phyloP scores from a whole-genome alignment of 306 rosid genomes.

The Vigna nakashimae region DNA sequence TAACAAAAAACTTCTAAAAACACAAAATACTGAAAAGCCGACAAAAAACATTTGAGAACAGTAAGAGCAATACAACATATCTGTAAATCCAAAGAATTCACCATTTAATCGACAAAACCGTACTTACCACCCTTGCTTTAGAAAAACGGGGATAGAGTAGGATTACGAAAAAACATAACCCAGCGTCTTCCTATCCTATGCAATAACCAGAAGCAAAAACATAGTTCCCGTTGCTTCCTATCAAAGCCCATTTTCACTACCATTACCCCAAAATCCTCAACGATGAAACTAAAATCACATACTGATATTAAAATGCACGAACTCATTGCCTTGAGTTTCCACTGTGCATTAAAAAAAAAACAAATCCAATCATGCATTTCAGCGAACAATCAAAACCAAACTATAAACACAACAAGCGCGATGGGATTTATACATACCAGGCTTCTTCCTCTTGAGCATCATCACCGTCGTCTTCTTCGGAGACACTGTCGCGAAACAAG shows the following conservation, averaged over 20 bases:
- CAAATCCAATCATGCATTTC: conserved; percentile 41
- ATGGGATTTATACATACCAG: conserved; percentile 64
- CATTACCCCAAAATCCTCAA: conserved; percentile 33
- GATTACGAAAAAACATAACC: background rate
- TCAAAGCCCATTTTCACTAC: background rate
- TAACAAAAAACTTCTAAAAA: background rate
- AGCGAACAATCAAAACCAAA: conserved; percentile 37
- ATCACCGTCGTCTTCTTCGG: conserved; percentile 53
- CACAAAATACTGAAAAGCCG: conserved; percentile 30
- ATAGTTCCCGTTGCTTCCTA: conserved; percentile 22
- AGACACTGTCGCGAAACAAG: conserved; percentile 57
- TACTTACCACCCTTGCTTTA: conserved; percentile 19
- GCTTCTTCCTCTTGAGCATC: conserved; percentile 54
- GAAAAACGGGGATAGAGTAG: background rate
- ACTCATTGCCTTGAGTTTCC: conserved; percentile 17
- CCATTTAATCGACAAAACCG: conserved; percentile 8
- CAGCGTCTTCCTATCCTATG: conserved; percentile 18
- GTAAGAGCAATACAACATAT: conserved; percentile 6
- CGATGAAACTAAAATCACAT: conserved; percentile 35
- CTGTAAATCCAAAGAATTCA: conserved; percentile 28
- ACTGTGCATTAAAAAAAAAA: conserved; percentile 4
- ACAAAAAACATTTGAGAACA: conserved; percentile 10
- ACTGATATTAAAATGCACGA: conserved; percentile 14
- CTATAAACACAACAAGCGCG: conserved; percentile 10
- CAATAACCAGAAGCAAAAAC: conserved; percentile 10